A percentile compares a stretch with the other conserved stretches of the same genome.
Evolutionary conservation across 768 basidiomycete genomes (phyloP).

Genomic region (Mrakia blollopis): DNA sequence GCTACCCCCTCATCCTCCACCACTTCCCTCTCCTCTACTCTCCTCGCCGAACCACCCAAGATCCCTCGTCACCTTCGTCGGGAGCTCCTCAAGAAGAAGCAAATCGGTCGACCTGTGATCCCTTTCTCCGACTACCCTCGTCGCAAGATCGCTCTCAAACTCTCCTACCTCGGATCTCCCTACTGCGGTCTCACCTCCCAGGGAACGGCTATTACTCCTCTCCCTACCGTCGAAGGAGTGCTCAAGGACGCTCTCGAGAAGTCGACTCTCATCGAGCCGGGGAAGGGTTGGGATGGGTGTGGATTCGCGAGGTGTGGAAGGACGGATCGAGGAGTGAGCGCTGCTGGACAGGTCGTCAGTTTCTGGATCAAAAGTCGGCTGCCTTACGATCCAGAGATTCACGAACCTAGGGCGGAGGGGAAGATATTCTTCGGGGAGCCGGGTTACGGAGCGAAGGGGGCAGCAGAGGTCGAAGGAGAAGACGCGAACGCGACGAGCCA

Average conservation of each 20-base stretch:
- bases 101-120: slow-evolving; percentile 47
- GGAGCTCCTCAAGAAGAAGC: not conserved
- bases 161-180: slow-evolving; percentile 87
- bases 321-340: slow-evolving; percentile 92
- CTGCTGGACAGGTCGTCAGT: slow-evolving; percentile 86
- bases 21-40: not conserved
- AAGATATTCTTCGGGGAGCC: slow-evolving; percentile 12
- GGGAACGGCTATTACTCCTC: slow-evolving; percentile 52
- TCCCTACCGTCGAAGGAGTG: slow-evolving; percentile 87
- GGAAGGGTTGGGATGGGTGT: slow-evolving; percentile 62
- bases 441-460: slow-evolving; percentile 29
- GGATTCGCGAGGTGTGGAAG: slow-evolving; percentile 87
- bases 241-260: slow-evolving; percentile 74
- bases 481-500: slow-evolving; percentile 26
- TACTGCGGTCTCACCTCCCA: slow-evolving; percentile 89
- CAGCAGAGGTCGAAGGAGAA: slow-evolving; percentile 35
- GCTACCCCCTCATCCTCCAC: not conserved
- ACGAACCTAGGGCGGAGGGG: slow-evolving; percentile 19
- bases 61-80: not conserved
- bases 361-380: slow-evolving; percentile 77
- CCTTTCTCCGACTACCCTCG: slow-evolving; percentile 63
- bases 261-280: slow-evolving; percentile 68
- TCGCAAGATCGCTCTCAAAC: slow-evolving; percentile 88
- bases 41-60: slow-evolving; percentile 23
- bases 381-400: slow-evolving; percentile 11